A percentile compares a stretch with the other conserved stretches of the same genome.
Evolutionary conservation across 805 yeast genomes (phyloP).

Genomic region (Zygotorulaspora florentina): DNA sequence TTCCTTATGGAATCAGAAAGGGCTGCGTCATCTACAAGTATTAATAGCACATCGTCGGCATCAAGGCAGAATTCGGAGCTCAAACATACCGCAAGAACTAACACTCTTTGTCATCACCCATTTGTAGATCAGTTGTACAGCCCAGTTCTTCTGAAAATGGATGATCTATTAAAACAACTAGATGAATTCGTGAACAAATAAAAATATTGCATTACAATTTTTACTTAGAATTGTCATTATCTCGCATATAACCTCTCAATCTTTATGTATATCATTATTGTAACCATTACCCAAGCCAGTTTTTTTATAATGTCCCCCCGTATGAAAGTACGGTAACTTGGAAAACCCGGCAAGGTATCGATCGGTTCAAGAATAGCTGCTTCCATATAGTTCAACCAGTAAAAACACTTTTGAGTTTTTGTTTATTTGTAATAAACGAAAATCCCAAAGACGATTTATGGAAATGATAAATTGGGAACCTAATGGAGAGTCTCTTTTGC

Average conservation of each 20-base stretch:
- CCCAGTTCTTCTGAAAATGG: slow-evolving; percentile 51
- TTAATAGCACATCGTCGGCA: slow-evolving; percentile 23
- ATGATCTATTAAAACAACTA: slow-evolving; percentile 31
- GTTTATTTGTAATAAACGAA: too few species aligned
- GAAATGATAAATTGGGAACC: slow-evolving; percentile 59
- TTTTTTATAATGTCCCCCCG: too few species aligned
- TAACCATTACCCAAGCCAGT: too few species aligned
- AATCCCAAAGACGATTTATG: not conserved
- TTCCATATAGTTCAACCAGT: too few species aligned
- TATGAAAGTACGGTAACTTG: not conserved
- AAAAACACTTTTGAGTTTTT: too few species aligned
- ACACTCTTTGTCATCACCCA: slow-evolving; percentile 36
- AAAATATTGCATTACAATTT: not conserved
- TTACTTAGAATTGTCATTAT: too few species aligned
- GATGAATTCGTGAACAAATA: slow-evolving; percentile 16
- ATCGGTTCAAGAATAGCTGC: too few species aligned
- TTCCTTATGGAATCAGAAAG: slow-evolving; percentile 29
- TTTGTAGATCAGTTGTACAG: slow-evolving; percentile 51
- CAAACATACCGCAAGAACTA: slow-evolving; percentile 3
- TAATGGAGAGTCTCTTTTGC: slow-evolving; percentile 54
- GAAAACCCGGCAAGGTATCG: not conserved
- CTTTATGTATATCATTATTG: too few species aligned
- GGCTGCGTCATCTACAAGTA: slow-evolving; percentile 27
- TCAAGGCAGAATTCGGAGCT: slow-evolving; percentile 10
- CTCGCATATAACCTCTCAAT: too few species aligned